Evolutionary conservation across 352 stramenopile species (phyloP).

Genomic region (Phytophthora podocarpi): DNA sequence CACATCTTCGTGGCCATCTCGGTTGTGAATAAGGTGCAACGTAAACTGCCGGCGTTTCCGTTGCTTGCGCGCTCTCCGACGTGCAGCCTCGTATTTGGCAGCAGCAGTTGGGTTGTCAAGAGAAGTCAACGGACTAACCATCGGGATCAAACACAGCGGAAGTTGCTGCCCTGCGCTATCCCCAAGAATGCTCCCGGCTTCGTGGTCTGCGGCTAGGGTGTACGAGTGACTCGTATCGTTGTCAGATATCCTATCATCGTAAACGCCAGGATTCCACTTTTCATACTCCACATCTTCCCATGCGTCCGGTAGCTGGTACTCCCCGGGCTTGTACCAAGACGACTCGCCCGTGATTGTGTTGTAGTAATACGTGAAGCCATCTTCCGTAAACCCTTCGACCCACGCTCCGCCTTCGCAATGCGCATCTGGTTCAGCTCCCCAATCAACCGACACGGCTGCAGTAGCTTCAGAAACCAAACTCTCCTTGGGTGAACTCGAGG

Average conservation of each 20-base stretch:
- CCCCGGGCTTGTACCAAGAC: slow-evolving; percentile 51
- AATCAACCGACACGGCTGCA: background rate
- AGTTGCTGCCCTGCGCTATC: slow-evolving; percentile 38
- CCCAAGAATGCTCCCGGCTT: slow-evolving; percentile 4
- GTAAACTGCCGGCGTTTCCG: slow-evolving; percentile 18
- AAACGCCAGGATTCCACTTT: background rate
- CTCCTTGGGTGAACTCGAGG: background rate
- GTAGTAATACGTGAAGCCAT: slow-evolving; percentile 72
- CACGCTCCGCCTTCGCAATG: slow-evolving; percentile 25
- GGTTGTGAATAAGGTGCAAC: background rate
- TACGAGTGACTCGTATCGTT: slow-evolving; percentile 15
- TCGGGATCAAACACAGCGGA: slow-evolving; percentile 68
- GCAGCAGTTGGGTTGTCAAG: slow-evolving; percentile 70
- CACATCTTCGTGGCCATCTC: background rate
- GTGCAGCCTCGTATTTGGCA: slow-evolving; percentile 50
- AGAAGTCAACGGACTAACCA: slow-evolving; percentile 66
- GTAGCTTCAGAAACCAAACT: slow-evolving; percentile 3
- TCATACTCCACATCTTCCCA: background rate
- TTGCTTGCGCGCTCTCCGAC: slow-evolving; percentile 44
- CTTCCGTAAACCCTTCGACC: slow-evolving; percentile 53
- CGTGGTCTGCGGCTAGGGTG: background rate
- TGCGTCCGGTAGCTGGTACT: background rate
- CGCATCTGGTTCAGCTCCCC: background rate
- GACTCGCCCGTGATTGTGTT: slow-evolving; percentile 58
- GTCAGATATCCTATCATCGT: slow-evolving; percentile 3